Conservation (phyloP, 306 rosid genomes). For the Rosa persica region DNA sequence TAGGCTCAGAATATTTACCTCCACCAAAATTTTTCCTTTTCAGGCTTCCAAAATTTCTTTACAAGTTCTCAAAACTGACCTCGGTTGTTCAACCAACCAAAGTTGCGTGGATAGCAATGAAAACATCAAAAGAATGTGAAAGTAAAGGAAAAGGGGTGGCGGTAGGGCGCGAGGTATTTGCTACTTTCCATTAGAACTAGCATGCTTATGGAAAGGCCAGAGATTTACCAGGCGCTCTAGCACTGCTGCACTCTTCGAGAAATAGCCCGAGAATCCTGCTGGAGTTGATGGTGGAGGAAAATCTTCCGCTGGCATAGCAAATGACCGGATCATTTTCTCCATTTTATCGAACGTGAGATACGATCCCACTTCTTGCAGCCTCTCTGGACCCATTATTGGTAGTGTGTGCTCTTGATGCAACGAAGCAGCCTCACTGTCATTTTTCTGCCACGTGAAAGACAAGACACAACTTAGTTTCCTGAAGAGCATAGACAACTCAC, state of each 20-base stretch:
- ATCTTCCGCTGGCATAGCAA: constrained; percentile 99
- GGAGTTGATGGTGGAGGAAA: constrained; percentile 90
- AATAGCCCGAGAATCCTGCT: constrained; percentile 86
- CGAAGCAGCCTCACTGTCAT: constrained; percentile 59
- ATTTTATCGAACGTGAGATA: constrained; percentile 80
- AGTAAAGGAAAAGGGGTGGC: background rate
- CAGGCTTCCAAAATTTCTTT: constrained; percentile 18
- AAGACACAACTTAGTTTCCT: constrained; percentile 11
- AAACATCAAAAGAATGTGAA: background rate
- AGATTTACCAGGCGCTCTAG: constrained; percentile 94
- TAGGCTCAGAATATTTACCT: constrained; percentile 9
- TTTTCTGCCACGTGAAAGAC: constrained; percentile 51
- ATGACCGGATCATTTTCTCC: constrained; percentile 92
- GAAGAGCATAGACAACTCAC: background rate
- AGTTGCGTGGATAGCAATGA: background rate
- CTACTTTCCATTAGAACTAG: constrained; percentile 52
- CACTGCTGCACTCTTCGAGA: constrained; percentile 71
- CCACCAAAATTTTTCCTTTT: constrained; percentile 17
- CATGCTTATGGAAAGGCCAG: constrained; percentile 88
- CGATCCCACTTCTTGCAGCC: constrained; percentile 84
- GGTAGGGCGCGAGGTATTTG: background rate
- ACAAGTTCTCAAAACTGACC: constrained; percentile 30
- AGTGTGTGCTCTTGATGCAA: constrained; percentile 93
- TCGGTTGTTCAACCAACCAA: constrained; percentile 26
- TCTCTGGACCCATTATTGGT: constrained; percentile 93